Base-by-base conservation (phyloP, 2,329 filamentous ascomycete genomes). In the Alternaria tenuissima region DNA sequence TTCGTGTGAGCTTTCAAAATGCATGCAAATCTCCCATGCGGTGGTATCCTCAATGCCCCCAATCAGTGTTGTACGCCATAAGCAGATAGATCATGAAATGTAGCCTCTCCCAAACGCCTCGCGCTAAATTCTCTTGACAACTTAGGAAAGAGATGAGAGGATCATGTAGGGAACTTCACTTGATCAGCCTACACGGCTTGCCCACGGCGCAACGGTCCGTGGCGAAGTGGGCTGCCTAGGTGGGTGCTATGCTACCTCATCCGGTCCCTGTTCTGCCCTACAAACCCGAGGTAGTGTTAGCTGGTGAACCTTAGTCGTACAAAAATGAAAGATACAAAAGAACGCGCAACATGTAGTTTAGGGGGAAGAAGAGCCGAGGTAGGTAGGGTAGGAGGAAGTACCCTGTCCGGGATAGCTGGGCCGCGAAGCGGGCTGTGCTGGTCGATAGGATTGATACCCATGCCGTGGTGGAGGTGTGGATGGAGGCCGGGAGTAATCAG, bases 181-280 rank as follows among this genome's bases (percentile, higher is more conserved):
- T 49, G 34, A 57, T 41, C 18, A 51, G 30, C 36, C 46, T 46
- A n/a, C 24, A 38, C 16, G 53, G 26, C 7, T 7, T 43, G 11
- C 46, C 38, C 38, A 16, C 12, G 28, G 43, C 28, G 18, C 18
- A 20, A 52, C n/a, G 32, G 39, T 38, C 48, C 43, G 22, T 11
- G 7, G 22, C 14, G 39, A 55, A 53, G 42, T 36, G 28, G 26
- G 44, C 28, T 24, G 54, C 43, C 43, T 54, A 56, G 44, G 44
- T 36, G 26, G 16, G 22, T 49, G 61, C 28, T 42, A 36, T 52
- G 36, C 39, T 58, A 55, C 41, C 46, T 42, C 7, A 43, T 58
- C 62, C 47, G 55, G 59, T 91, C 28, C 57, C 62, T 52, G 58
- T 58, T 63, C 61, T 66, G 43, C 57, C 57, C 70, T 73, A 61